Evolutionary conservation across 371 early-diverging fungal genomes (phyloP).

Genomic region (Lichtheimia ramosa): DNA sequence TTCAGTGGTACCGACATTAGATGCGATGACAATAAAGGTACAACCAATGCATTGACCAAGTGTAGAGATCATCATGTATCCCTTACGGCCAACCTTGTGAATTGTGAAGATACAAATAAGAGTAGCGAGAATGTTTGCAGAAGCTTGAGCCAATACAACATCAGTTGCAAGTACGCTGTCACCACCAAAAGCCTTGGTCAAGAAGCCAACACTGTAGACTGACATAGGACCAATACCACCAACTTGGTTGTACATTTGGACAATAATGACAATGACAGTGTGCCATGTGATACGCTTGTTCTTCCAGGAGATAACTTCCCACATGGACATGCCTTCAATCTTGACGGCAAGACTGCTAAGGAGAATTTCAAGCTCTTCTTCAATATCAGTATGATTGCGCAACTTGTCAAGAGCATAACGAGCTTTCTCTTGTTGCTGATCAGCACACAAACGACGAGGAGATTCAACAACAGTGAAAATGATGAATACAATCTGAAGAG

Average conservation of each 20-base stretch:
- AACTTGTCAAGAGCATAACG: constrained; percentile 58
- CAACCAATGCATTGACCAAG: constrained; percentile 38
- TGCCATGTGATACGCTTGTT: constrained; percentile 34
- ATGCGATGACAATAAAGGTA: constrained; percentile 39
- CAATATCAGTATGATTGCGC: constrained; percentile 48
- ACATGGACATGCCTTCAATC: constrained; percentile 37
- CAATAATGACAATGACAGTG: constrained; percentile 41
- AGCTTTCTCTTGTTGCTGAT: constrained; percentile 54
- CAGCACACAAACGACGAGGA: constrained; percentile 67
- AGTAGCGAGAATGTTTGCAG: constrained; percentile 38
- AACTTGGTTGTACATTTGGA: constrained; percentile 50
- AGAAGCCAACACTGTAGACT: constrained; percentile 36
- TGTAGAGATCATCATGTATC: constrained; percentile 43
- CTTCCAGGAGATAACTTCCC: constrained; percentile 39
- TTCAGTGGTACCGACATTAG: constrained; percentile 13
- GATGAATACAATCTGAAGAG: constrained; percentile 61
- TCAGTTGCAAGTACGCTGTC: constrained; percentile 33
- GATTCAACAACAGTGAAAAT: constrained; percentile 77
- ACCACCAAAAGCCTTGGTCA: constrained; percentile 29
- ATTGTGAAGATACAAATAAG: constrained; percentile 34
- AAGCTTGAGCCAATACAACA: constrained; percentile 38
- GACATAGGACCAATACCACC: constrained; percentile 53
- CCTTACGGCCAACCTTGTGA: constrained; percentile 44
- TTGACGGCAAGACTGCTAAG: constrained; percentile 2
- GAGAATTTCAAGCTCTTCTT: constrained; percentile 32